These are phyloP conservation scores for Teratosphaeria zuluensis DNA, from an alignment of 2,329 filamentous ascomycete species.

Conservation along the genomic window DNA sequence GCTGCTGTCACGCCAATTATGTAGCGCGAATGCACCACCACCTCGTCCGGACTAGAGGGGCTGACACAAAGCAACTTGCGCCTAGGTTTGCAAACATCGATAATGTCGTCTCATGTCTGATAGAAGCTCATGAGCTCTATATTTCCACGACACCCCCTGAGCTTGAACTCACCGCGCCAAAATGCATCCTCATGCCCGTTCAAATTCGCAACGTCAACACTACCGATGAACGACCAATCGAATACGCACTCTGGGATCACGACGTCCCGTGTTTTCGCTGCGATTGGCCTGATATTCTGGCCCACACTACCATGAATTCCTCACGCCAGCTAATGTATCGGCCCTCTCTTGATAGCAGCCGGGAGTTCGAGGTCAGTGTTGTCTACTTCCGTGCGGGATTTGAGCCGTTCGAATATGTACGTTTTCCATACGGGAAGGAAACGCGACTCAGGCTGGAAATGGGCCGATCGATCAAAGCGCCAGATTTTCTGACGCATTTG, in stretches of 20 bases:
- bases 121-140: background rate
- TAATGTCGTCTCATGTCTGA: slow-evolving; percentile 2
- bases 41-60: slow-evolving; percentile 11
- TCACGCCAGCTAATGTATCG: slow-evolving; percentile 29
- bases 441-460: slow-evolving; percentile 29
- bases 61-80: background rate
- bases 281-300: slow-evolving; percentile 27
- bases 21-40: slow-evolving; percentile 35
- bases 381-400: slow-evolving; percentile 37
- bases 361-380: slow-evolving; percentile 31
- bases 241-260: background rate
- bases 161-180: background rate
- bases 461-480: slow-evolving; percentile 36
- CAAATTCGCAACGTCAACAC: slow-evolving; percentile 32
- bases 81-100: slow-evolving; percentile 3
- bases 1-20: slow-evolving; percentile 31
- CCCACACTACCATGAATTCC: slow-evolving; percentile 21
- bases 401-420: slow-evolving; percentile 31
- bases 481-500: slow-evolving; percentile 33
- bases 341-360: slow-evolving; percentile 11
- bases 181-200: slow-evolving; percentile 34
- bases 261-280: slow-evolving; percentile 26
- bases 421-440: slow-evolving; percentile 14
- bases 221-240: slow-evolving; percentile 1
- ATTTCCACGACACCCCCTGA: background rate